These are phyloP conservation scores for Hypsizygus marmoreus DNA, from an alignment of 768 basidiomycete species.

Conservation along the genomic window DNA sequence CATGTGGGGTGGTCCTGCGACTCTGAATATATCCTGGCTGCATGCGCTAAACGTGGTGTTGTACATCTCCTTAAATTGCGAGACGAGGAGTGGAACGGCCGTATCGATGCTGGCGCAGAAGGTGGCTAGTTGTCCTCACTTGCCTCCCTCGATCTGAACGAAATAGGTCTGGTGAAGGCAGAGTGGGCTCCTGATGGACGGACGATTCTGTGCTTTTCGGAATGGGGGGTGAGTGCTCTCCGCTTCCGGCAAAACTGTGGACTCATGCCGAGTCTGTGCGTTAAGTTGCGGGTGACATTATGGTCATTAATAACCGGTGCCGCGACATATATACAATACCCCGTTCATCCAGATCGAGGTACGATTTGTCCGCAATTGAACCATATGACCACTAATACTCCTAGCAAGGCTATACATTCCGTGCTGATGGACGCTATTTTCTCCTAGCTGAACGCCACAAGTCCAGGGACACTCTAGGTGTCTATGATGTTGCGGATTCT, in stretches of 20 bases:
- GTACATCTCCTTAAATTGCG: slow-evolving; percentile 80
- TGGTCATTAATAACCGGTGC: slow-evolving; percentile 79
- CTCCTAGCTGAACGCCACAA: slow-evolving; percentile 87
- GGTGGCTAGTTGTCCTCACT: slow-evolving; percentile 29
- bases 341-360: slow-evolving; percentile 82
- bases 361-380: slow-evolving; percentile 10
- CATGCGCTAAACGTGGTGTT: slow-evolving; percentile 67
- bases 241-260: not conserved
- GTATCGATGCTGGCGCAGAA: slow-evolving; percentile 81
- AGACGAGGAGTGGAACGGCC: slow-evolving; percentile 77
- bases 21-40: slow-evolving; percentile 83
- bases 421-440: slow-evolving; percentile 81
- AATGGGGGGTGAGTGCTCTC: slow-evolving; percentile 78
- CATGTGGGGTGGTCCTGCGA: slow-evolving; percentile 87
- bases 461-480: slow-evolving; percentile 83
- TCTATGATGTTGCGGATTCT: slow-evolving; percentile 74
- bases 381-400: slow-evolving; percentile 1
- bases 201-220: slow-evolving; percentile 85
- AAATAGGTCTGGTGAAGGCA: slow-evolving; percentile 72
- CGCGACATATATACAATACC: slow-evolving; percentile 85
- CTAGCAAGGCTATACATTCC: slow-evolving; percentile 74
- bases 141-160: slow-evolving; percentile 1
- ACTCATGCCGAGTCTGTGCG: slow-evolving; percentile 5
- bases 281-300: slow-evolving; percentile 79
- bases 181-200: slow-evolving; percentile 92